Percentiles rank a stretch among this genome's conserved stretches.
Conservation (phyloP, 1,139 yeast genomes). For the Arxiozyma telluris region DNA sequence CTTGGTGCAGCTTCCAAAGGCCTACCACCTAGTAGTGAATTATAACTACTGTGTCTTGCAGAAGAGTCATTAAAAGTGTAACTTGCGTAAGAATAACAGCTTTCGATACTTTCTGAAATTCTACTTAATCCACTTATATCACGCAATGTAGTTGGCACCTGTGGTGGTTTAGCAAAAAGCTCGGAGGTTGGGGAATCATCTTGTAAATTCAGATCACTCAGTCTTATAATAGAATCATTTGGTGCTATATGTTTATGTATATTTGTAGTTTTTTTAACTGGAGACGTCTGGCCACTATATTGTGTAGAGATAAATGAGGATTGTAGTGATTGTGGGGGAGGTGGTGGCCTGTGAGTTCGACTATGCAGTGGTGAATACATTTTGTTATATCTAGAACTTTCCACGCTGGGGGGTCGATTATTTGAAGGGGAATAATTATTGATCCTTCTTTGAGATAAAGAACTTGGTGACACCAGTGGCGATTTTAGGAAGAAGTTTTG, state of each 20-base stretch:
- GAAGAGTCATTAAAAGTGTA: conserved; percentile 29
- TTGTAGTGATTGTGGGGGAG: conserved; percentile 2
- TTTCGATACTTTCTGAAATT: conserved; percentile 25
- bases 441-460: neutral
- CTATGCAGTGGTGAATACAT: neutral
- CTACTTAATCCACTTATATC: conserved; percentile 19
- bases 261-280: neutral
- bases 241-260: neutral
- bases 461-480: neutral
- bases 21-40: conserved; percentile 28
- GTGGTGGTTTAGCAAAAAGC: conserved; percentile 5
- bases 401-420: neutral
- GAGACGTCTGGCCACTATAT: neutral
- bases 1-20: conserved; percentile 44
- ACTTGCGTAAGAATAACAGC: conserved; percentile 28
- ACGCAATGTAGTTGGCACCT: conserved; percentile 18
- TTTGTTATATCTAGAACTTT: neutral
- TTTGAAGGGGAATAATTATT: neutral
- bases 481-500: neutral
- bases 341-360: conserved; percentile 4
- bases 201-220: neutral
- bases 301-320: neutral
- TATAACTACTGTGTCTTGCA: conserved; percentile 26
- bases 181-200: neutral
- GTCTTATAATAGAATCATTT: neutral